phyloP scores from a whole-genome alignment of 164 flowering plant genomes.

The Piper betle region DNA sequence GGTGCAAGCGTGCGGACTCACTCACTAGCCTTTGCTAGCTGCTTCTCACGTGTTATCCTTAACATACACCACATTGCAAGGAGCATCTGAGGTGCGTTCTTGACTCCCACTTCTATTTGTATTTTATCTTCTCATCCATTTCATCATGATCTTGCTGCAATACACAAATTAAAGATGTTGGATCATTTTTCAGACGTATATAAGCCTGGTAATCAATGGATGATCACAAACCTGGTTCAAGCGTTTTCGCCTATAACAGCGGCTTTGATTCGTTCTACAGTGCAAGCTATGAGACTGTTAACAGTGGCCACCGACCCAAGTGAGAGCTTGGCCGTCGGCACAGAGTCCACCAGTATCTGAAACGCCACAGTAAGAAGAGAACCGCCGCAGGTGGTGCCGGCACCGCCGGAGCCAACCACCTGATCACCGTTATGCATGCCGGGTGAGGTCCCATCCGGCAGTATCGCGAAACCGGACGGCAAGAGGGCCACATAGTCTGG shows the following conservation, averaged over 20 bases:
- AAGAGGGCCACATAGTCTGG: constrained; percentile 89
- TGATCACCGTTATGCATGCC: constrained; percentile 7
- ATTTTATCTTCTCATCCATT: background rate
- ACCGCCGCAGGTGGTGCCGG: constrained; percentile 20
- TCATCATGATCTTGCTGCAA: background rate
- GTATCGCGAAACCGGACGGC: constrained; percentile 92
- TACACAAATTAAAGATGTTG: background rate
- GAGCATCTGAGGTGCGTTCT: constrained; percentile 79
- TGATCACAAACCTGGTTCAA: constrained; percentile 10
- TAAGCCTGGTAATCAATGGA: background rate
- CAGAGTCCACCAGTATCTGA: constrained; percentile 72
- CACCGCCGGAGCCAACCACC: constrained; percentile 17
- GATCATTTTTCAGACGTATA: background rate
- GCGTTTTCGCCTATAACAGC: constrained; percentile 34
- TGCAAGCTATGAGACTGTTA: constrained; percentile 68
- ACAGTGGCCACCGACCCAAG: constrained; percentile 76
- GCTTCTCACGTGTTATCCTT: background rate
- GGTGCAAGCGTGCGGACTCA: constrained; percentile 9
- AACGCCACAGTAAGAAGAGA: constrained; percentile 76
- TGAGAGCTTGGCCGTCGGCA: constrained; percentile 75
- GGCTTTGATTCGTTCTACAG: constrained; percentile 68
- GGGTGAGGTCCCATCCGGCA: constrained; percentile 50
- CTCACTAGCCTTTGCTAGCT: background rate
- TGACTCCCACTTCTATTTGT: constrained; percentile 37
- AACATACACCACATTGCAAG: constrained; percentile 28